phyloP scores from a whole-genome alignment of 768 basidiomycete species.

The Coprinopsis marcescibilis region DNA sequence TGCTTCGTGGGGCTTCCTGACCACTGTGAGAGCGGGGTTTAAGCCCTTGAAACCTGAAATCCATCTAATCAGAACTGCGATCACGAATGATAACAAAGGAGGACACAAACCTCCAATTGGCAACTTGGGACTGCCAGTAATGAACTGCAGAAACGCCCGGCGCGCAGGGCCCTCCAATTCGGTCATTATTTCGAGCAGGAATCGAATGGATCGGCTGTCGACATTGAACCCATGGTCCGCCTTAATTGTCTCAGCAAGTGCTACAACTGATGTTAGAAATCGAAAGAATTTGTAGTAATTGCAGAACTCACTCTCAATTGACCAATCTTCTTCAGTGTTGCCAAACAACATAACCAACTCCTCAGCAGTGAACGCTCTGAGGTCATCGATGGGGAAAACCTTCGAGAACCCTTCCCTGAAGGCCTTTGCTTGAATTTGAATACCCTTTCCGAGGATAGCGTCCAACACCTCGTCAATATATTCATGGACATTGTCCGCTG shows the following conservation, averaged over 20 bases:
- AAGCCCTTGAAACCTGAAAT: constrained; percentile 84
- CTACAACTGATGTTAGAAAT: constrained; percentile 34
- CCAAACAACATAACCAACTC: constrained; percentile 96
- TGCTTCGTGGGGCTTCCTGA: constrained; percentile 92
- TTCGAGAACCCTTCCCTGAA: constrained; percentile 95
- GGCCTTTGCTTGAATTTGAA: constrained; percentile 74
- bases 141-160: constrained; percentile 91
- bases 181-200: constrained; percentile 83
- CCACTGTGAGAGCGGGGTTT: constrained; percentile 91
- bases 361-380: constrained; percentile 89
- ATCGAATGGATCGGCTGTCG: constrained; percentile 86
- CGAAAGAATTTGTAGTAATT: constrained; percentile 3
- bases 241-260: constrained; percentile 84
- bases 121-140: constrained; percentile 94
- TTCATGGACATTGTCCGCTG: constrained; percentile 80
- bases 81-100: background rate
- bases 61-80: background rate
- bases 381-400: constrained; percentile 88
- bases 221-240: constrained; percentile 98
- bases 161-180: constrained; percentile 68
- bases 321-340: constrained; percentile 98
- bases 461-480: constrained; percentile 87
- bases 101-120: constrained; percentile 81
- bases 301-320: constrained; percentile 66
- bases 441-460: constrained; percentile 79